phyloP scores from a whole-genome alignment of 441 rosid genomes.

The Arabidopsis hybrid region DNA sequence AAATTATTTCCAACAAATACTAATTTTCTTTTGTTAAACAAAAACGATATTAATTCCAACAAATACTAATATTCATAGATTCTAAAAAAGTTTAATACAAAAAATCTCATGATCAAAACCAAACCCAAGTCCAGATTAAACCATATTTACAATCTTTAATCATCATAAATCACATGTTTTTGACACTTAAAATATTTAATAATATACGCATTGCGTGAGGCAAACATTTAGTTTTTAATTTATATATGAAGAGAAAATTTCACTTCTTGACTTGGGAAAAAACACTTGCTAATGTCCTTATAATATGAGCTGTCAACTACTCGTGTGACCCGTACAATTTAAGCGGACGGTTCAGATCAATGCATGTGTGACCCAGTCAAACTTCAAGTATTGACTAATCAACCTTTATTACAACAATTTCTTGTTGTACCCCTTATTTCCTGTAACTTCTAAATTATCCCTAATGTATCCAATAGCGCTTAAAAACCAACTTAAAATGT shows the following conservation, averaged over 20 bases:
- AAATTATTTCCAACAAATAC: background rate
- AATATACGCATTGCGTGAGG: background rate
- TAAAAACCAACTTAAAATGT: background rate
- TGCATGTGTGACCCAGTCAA: conserved; percentile 29
- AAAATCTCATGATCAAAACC: background rate
- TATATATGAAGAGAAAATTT: background rate
- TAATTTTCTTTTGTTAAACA: no score
- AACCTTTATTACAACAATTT: background rate
- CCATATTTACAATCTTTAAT: background rate
- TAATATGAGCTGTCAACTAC: conserved; percentile 26
- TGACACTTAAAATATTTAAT: background rate
- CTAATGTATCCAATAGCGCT: background rate
- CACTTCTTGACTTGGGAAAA: no score
- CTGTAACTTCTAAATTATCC: background rate
- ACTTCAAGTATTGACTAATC: conserved; percentile 36
- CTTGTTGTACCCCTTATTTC: conserved; percentile 1
- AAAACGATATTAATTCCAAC: background rate
- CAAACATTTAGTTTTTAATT: conserved; percentile 3
- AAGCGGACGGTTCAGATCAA: conserved; percentile 28
- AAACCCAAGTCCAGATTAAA: background rate
- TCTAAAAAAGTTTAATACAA: background rate
- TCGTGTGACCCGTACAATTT: background rate
- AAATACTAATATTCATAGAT: background rate
- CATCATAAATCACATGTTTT: background rate
- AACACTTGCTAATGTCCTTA: background rate